A percentile compares a stretch with the other conserved stretches of the same genome.
Evolutionary conservation across 345 rosid species (phyloP).

Genomic region (Euphorbia peplus): DNA sequence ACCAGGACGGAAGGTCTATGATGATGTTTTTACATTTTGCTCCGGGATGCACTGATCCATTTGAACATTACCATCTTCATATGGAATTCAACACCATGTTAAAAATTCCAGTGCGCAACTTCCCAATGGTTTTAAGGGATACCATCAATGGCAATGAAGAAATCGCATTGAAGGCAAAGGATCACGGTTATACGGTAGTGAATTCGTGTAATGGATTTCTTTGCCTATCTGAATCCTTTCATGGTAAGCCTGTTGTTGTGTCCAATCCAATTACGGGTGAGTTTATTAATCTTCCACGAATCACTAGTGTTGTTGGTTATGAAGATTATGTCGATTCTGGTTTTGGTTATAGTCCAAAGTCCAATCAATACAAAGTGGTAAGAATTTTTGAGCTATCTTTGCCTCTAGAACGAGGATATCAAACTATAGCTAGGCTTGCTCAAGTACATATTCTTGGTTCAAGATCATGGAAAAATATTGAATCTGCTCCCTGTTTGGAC

Average conservation of each 20-base stretch:
- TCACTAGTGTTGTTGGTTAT: neutral
- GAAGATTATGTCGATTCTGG: neutral
- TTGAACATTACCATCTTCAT: neutral
- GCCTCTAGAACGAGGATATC: neutral
- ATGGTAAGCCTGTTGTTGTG: constrained; percentile 12
- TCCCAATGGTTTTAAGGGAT: neutral
- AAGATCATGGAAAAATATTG: constrained; percentile 16
- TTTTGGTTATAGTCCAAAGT: constrained; percentile 10
- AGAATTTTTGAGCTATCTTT: neutral
- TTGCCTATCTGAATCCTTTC: constrained; percentile 17
- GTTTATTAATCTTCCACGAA: constrained; percentile 16
- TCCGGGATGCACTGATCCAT: no score
- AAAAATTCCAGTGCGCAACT: constrained; percentile 12
- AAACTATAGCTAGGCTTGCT: neutral
- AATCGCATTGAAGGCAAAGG: no score
- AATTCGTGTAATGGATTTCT: constrained; percentile 30
- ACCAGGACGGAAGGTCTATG: neutral
- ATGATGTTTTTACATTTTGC: neutral
- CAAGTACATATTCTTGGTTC: constrained; percentile 17
- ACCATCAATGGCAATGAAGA: neutral
- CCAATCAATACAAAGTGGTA: constrained; percentile 21
- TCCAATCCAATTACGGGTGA: constrained; percentile 26
- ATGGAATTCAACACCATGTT: constrained; percentile 12
- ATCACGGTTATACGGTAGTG: neutral
- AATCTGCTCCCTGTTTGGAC: neutral